A percentile compares a stretch with the other conserved stretches of the same genome.
These are phyloP conservation scores for Verticillium nubilum DNA, from an alignment of 2,329 filamentous ascomycete genomes.

Conservation along the genomic window DNA sequence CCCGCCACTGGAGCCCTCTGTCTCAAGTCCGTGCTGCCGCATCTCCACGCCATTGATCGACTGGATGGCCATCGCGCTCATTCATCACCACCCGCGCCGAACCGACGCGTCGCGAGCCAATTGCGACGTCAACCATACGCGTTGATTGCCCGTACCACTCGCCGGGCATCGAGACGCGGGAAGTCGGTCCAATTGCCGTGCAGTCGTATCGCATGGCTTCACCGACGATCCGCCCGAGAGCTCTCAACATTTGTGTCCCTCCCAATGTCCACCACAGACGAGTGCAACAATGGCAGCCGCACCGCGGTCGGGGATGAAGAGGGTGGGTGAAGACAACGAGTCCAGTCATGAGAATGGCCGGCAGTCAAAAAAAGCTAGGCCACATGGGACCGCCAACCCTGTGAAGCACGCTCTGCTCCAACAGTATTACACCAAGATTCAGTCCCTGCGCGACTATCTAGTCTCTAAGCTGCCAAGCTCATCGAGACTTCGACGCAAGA, in stretches of 20 bases:
- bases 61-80: neutral
- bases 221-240: neutral
- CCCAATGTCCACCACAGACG: neutral
- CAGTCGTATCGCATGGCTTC: neutral
- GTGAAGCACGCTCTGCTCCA: conserved; percentile 8
- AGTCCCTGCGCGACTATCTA: conserved; percentile 66
- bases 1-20: neutral
- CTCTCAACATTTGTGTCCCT: neutral
- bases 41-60: neutral
- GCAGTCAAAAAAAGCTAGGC: conserved; percentile 2
- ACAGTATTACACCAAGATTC: conserved; percentile 52
- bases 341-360: neutral
- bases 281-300: neutral
- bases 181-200: neutral
- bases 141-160: neutral
- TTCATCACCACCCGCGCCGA: neutral
- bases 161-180: neutral
- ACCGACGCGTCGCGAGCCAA: neutral
- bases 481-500: conserved; percentile 58
- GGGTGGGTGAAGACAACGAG: neutral
- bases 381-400: neutral
- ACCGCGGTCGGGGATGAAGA: neutral
- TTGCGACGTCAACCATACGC: neutral
- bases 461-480: conserved; percentile 59
- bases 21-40: neutral